phyloP scores from a whole-genome alignment of 2,329 filamentous ascomycete genomes.

The Cladosporium halotolerans region DNA sequence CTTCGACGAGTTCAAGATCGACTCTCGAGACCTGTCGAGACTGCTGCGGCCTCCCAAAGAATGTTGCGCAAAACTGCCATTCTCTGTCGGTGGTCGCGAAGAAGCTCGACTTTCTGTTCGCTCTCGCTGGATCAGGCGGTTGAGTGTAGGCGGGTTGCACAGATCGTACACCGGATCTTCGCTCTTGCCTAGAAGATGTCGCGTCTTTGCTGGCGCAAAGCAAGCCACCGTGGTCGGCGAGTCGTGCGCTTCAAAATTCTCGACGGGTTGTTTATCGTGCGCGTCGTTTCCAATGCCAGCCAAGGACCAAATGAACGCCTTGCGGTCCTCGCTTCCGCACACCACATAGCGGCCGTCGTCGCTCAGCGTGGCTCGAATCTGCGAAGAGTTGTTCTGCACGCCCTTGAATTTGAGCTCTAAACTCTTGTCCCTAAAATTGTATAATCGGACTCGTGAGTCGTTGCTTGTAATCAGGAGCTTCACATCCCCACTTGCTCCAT shows the following conservation, averaged over 20 bases:
- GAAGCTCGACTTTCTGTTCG: constrained; percentile 38
- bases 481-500: constrained; percentile 57
- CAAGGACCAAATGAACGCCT: constrained; percentile 86
- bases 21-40: constrained; percentile 4
- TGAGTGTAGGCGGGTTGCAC: constrained; percentile 90
- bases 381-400: constrained; percentile 81
- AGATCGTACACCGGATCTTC: constrained; percentile 93
- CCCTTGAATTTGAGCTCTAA: constrained; percentile 87
- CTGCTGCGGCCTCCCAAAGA: constrained; percentile 1
- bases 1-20: constrained; percentile 41
- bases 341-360: constrained; percentile 82
- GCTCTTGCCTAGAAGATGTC: constrained; percentile 69
- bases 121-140: constrained; percentile 68
- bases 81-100: constrained; percentile 43
- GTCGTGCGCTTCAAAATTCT: constrained; percentile 85
- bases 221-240: constrained; percentile 84
- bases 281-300: constrained; percentile 53
- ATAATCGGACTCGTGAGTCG: constrained; percentile 84
- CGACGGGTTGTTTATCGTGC: constrained; percentile 73
- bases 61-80: constrained; percentile 26
- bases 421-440: constrained; percentile 77
- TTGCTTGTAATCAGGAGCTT: constrained; percentile 91
- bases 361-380: constrained; percentile 83
- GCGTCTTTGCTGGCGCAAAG: constrained; percentile 72
- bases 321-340: constrained; percentile 86